Percentiles rank a stretch among this genome's conserved stretches.
Evolutionary conservation across 768 basidiomycete genomes (phyloP).

Genomic region (Boletus pseudo-olivaceus): DNA sequence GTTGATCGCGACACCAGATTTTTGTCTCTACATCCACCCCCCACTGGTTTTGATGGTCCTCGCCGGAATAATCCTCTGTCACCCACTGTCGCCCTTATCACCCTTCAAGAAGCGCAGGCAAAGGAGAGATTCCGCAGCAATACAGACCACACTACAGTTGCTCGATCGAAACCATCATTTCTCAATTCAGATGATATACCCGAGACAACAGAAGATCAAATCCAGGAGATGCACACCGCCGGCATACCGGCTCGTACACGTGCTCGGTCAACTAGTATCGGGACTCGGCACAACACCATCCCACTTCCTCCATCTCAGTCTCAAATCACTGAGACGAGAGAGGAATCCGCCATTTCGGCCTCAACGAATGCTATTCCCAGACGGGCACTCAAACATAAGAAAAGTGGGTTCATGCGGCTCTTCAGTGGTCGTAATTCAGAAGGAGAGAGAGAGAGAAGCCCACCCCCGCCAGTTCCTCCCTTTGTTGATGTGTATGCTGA

Average conservation of each 20-base stretch:
- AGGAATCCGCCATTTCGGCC: conserved; percentile 32
- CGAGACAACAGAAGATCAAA: conserved; percentile 14
- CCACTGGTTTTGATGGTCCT: conserved; percentile 33
- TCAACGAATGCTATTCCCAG: conserved; percentile 23
- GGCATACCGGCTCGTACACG: conserved; percentile 34
- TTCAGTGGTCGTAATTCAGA: conserved; percentile 50
- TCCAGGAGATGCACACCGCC: conserved; percentile 25
- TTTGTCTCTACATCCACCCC: conserved; percentile 32
- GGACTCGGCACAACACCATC: conserved; percentile 44
- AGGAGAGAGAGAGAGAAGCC: conserved; percentile 34
- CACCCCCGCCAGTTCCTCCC: conserved; percentile 57
- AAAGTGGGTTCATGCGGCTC: conserved; percentile 77
- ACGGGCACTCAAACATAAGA: conserved; percentile 67
- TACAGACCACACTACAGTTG: conserved; percentile 34
- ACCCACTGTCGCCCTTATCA: conserved; percentile 63
- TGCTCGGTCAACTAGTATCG: conserved; percentile 61
- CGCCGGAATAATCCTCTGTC: conserved; percentile 51
- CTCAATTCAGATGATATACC: conserved; percentile 32
- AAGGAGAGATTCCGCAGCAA: conserved; percentile 54
- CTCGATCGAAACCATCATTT: conserved; percentile 29
- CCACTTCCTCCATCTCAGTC: conserved; percentile 35
- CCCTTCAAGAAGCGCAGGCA: conserved; percentile 76
- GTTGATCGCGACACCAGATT: conserved; percentile 30
- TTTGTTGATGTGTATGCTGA: conserved; percentile 37
- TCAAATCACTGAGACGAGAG: conserved; percentile 42